These are phyloP conservation scores for Rutstroemia sp. DNA, from an alignment of 2,329 filamentous ascomycete genomes.

Conservation along the genomic window DNA sequence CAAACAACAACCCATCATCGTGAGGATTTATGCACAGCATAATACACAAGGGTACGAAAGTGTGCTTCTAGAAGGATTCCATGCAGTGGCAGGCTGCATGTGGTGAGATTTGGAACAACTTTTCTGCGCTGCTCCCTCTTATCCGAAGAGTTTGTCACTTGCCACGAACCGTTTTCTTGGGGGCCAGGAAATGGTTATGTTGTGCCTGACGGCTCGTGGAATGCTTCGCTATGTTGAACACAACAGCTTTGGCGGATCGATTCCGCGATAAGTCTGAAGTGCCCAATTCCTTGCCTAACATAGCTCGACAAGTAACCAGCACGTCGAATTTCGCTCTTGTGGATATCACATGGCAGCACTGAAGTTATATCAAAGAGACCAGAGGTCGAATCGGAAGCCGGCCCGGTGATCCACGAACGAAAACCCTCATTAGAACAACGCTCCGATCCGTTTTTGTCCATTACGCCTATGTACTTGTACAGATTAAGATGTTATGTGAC, in stretches of 20 bases:
- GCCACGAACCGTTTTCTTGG: neutral
- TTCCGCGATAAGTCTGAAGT: neutral
- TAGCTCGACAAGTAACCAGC: neutral
- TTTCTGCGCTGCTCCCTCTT: neutral
- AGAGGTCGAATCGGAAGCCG: neutral
- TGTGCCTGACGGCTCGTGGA: neutral
- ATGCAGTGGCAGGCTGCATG: neutral
- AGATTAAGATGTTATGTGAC: neutral
- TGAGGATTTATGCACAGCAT: neutral
- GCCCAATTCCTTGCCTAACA: neutral
- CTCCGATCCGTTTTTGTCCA: neutral
- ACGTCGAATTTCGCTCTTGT: neutral
- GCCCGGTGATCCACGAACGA: neutral
- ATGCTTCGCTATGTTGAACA: neutral
- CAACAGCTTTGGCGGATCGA: neutral
- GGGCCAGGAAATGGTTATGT: neutral
- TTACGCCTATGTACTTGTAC: neutral
- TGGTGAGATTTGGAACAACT: neutral
- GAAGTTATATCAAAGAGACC: neutral
- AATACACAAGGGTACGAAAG: neutral
- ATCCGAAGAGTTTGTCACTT: neutral
- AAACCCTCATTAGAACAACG: neutral
- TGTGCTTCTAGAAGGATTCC: slow-evolving; percentile 4
- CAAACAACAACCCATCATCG: neutral
- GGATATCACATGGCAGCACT: neutral